These are phyloP conservation scores for Glycine tomentella DNA, from an alignment of 306 rosid genomes.

Conservation along the genomic window DNA sequence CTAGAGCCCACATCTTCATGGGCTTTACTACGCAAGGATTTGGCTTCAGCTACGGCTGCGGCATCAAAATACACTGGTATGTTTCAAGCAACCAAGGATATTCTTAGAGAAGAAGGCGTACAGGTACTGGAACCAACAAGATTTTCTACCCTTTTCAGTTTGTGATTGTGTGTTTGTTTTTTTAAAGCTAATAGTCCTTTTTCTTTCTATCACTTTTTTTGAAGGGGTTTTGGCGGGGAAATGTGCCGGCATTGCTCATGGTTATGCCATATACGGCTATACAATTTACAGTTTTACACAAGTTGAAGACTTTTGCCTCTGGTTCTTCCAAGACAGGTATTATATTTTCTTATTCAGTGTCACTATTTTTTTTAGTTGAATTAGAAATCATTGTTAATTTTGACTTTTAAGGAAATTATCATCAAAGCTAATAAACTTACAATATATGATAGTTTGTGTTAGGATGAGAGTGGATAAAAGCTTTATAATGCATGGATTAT, in stretches of 20 bases:
- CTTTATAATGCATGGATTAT: neutral
- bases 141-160: neutral
- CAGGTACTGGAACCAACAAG: constrained; percentile 57
- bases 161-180: neutral
- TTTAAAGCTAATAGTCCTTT: neutral
- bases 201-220: neutral
- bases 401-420: neutral
- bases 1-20: constrained; percentile 89
- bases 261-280: constrained; percentile 98
- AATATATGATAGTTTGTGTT: too few relatives aligned
- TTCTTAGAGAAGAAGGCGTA: constrained; percentile 91
- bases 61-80: constrained; percentile 92
- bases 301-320: constrained; percentile 81
- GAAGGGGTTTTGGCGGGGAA: constrained; percentile 99
- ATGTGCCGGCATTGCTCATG: constrained; percentile 97
- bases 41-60: constrained; percentile 42
- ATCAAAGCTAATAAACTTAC: neutral
- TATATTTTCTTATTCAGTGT: constrained; percentile 20
- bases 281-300: constrained; percentile 86
- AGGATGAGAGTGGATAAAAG: too few relatives aligned
- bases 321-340: constrained; percentile 91
- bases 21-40: constrained; percentile 68
- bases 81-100: constrained; percentile 90
- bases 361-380: neutral
- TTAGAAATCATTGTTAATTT: neutral